phyloP scores from a whole-genome alignment of 805 yeast genomes.

The Nakazawaea pomicola region DNA sequence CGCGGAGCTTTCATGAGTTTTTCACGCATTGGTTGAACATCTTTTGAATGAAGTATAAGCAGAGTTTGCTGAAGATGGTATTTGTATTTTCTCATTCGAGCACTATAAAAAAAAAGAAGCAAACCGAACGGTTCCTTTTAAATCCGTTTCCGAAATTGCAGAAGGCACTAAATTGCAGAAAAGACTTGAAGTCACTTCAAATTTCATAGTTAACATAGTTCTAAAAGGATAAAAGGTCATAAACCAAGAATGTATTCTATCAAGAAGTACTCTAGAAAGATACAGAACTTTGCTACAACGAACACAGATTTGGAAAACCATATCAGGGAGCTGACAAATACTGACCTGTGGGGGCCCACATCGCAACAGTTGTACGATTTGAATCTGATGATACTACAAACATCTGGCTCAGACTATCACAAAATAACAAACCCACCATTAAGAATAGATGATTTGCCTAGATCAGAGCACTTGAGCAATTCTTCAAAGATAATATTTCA shows the following conservation, averaged over 20 bases:
- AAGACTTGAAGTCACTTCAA: not conserved
- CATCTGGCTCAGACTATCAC: conserved; percentile 15
- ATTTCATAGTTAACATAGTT: not conserved
- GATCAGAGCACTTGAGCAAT: conserved; percentile 12
- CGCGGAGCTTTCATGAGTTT: no score
- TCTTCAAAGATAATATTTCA: conserved; percentile 15
- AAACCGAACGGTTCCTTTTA: not conserved
- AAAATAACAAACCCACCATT: conserved; percentile 9
- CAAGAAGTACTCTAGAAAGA: conserved; percentile 27
- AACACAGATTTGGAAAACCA: conserved; percentile 24
- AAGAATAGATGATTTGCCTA: conserved; percentile 1
- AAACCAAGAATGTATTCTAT: conserved; percentile 19
- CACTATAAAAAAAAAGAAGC: not conserved
- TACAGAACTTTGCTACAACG: conserved; percentile 29
- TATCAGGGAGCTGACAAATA: conserved; percentile 41
- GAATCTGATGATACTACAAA: conserved; percentile 12
- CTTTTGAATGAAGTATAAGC: no score
- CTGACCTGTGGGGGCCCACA: conserved; percentile 51
- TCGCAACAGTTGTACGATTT: conserved; percentile 35
- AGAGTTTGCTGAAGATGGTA: no score
- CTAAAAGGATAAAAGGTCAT: not conserved
- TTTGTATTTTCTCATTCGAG: no score
- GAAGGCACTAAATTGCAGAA: not conserved
- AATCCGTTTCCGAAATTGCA: not conserved
- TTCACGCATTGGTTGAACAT: no score